Evolutionary conservation across 768 basidiomycete species (phyloP).

Genomic region (Suillus brevipes): DNA sequence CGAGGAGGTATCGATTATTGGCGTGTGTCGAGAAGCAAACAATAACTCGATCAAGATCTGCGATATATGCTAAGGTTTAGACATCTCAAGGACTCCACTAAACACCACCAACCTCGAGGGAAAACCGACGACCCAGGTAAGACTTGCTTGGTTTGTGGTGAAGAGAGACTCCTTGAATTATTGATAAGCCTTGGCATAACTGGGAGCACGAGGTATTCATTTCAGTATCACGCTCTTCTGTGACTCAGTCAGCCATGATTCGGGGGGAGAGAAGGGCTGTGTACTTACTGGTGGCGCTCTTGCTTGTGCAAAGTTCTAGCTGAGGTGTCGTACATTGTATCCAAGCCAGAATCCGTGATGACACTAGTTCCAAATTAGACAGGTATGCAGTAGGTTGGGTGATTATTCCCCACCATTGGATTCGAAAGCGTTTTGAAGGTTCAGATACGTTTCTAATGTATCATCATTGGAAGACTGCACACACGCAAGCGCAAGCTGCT

Average conservation of each 20-base stretch:
- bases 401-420: slow-evolving; percentile 63
- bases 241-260: slow-evolving; percentile 11
- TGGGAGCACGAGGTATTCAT: slow-evolving; percentile 49
- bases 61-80: slow-evolving; percentile 10
- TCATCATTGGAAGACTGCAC: slow-evolving; percentile 43
- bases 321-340: slow-evolving; percentile 49
- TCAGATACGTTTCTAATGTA: slow-evolving; percentile 54
- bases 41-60: slow-evolving; percentile 76
- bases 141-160: slow-evolving; percentile 67
- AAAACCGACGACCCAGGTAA: slow-evolving; percentile 65
- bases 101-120: slow-evolving; percentile 59
- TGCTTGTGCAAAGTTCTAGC: slow-evolving; percentile 51
- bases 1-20: slow-evolving; percentile 28
- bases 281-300: slow-evolving; percentile 44
- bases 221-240: slow-evolving; percentile 49
- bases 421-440: slow-evolving; percentile 78
- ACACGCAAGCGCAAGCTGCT: slow-evolving; percentile 51
- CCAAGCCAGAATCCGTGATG: slow-evolving; percentile 65
- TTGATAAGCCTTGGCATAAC: slow-evolving; percentile 56
- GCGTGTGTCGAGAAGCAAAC: slow-evolving; percentile 64
- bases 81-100: not conserved
- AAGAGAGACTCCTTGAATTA: slow-evolving; percentile 77
- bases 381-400: not conserved
- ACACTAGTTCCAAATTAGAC: slow-evolving; percentile 47
- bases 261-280: not conserved